Conservation (phyloP, 495 filamentous ascomycete genomes). For the Podospora appendiculata region DNA sequence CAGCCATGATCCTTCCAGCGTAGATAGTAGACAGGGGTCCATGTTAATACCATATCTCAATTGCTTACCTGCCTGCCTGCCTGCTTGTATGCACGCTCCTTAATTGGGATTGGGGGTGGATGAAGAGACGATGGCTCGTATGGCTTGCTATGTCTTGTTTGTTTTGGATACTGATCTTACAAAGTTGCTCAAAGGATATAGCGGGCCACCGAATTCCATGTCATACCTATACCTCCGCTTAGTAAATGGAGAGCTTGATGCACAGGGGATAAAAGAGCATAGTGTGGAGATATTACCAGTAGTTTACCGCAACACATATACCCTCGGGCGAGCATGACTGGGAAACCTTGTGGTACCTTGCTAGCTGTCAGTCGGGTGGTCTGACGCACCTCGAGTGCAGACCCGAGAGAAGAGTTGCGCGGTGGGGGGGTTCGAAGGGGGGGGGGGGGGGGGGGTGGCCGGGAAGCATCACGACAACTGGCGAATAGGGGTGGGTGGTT, state of each 20-base stretch:
- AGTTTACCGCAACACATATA: slow-evolving; percentile 67
- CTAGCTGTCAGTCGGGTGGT: not conserved
- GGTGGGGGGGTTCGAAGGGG: too few relatives aligned
- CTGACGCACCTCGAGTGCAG: too few relatives aligned
- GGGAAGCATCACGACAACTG: too few relatives aligned
- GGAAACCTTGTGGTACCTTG: slow-evolving; percentile 57
- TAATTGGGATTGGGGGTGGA: too few relatives aligned
- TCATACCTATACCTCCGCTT: slow-evolving; percentile 23
- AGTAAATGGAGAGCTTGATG: not conserved
- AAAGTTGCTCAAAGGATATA: slow-evolving; percentile 50
- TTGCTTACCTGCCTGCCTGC: too few relatives aligned
- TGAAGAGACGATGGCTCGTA: not conserved
- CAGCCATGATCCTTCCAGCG: too few relatives aligned
- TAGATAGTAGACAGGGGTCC: too few relatives aligned
- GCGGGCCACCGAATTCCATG: slow-evolving; percentile 55
- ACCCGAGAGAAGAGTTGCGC: too few relatives aligned
- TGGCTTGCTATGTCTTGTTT: not conserved
- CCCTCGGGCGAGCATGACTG: slow-evolving; percentile 51
- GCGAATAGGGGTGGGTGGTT: not conserved
- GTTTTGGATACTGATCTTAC: slow-evolving; percentile 28
- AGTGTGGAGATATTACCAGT: slow-evolving; percentile 49
- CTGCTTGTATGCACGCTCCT: too few relatives aligned
- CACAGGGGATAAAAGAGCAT: not conserved
- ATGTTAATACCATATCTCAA: too few relatives aligned
- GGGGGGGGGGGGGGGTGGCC: not conserved